Evolutionary conservation across 176 grass and related monocot genomes (phyloP), one percentile per base, ranked within the genome.

Genomic region (Triticum monococcum): DNA sequence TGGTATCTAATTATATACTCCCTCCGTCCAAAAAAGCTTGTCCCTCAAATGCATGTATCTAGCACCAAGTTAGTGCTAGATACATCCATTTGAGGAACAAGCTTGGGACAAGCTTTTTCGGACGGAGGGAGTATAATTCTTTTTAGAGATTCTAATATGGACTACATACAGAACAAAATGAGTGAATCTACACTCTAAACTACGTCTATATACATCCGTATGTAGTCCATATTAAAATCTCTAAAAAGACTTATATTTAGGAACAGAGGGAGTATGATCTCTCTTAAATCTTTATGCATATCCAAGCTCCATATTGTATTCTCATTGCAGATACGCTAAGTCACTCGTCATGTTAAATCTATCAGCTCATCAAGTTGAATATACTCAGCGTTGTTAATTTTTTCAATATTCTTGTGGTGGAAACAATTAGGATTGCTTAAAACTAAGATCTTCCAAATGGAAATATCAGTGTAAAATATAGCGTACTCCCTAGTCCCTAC

Each of bases 371-470:
- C 18, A 8, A 52, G 43, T 69, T 82, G 30, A 82, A 56, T 69
- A 54, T 36, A 50, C 72, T 63, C 8, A 56, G 50, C 17, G 22
- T 7, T 81, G 20, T 62, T 36, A 69, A 20, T 75, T 61, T 37
- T 85, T 11, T 76, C 14, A 18, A 68, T 36, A 85, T 80, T 89
- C 32, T 35, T 81, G 45, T 60, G 25, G n/a, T 60, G 46, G 24
- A 50, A 56, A 45, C 9, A 30, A 28, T 52, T 70, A 43, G 61
- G 28, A 77, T 77, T 86, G 31, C 63, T 76, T 38, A 70, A 82
- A 89, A 68, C 17, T 54, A 80, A 75, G 73, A 25, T 25, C 41
- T 84, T 56, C 59, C 41, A 59, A 78, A 67, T 33, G 25, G 24
- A 23, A 26, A 74, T 18, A 20, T 12, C 18, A 57, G 43, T 57